Percentiles rank a stretch among this genome's conserved stretches.
Conservation (phyloP, 495 filamentous ascomycete genomes). For the Opeltia flavorubescens region DNA sequence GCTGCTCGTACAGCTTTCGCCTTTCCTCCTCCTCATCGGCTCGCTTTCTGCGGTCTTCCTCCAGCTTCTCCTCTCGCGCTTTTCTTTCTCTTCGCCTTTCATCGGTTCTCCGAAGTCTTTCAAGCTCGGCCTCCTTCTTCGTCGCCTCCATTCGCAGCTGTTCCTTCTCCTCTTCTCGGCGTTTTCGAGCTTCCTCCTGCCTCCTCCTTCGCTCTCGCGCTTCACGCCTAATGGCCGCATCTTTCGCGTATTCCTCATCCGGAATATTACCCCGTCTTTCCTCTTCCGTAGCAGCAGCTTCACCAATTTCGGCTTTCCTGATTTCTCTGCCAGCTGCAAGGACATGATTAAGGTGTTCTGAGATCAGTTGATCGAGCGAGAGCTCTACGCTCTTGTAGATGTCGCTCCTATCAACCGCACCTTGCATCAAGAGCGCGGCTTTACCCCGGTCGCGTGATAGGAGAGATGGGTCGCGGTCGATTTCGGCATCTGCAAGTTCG, state of each 20-base stretch:
- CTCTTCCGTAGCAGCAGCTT: conserved; percentile 56
- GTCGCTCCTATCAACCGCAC: conserved; percentile 67
- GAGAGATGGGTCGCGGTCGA: conserved; percentile 64
- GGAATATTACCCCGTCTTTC: conserved; percentile 57
- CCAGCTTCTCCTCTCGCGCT: conserved; percentile 28
- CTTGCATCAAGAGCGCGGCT: conserved; percentile 72
- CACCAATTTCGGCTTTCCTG: conserved; percentile 58
- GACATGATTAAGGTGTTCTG: conserved; percentile 46
- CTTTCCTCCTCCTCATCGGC: conserved; percentile 40
- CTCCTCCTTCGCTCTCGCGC: conserved; percentile 47
- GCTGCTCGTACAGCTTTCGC: conserved; percentile 37
- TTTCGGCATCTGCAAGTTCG: conserved; percentile 61
- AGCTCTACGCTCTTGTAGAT: conserved; percentile 63
- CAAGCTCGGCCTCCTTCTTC: conserved; percentile 50
- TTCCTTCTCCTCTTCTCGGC: conserved; percentile 54
- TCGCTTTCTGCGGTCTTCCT: conserved; percentile 36
- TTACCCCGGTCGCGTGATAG: conserved; percentile 67
- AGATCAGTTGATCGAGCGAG: conserved; percentile 53
- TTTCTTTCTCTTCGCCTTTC: conserved; percentile 36
- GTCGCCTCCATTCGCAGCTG: conserved; percentile 48
- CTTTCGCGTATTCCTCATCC: conserved; percentile 65
- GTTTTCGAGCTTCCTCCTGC: conserved; percentile 47
- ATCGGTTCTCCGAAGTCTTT: conserved; percentile 44
- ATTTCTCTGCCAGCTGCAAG: conserved; percentile 54
- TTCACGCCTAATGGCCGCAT: conserved; percentile 50